Conservation (phyloP, 2,329 filamentous ascomycete genomes). For the Bipolaris oryzae region DNA sequence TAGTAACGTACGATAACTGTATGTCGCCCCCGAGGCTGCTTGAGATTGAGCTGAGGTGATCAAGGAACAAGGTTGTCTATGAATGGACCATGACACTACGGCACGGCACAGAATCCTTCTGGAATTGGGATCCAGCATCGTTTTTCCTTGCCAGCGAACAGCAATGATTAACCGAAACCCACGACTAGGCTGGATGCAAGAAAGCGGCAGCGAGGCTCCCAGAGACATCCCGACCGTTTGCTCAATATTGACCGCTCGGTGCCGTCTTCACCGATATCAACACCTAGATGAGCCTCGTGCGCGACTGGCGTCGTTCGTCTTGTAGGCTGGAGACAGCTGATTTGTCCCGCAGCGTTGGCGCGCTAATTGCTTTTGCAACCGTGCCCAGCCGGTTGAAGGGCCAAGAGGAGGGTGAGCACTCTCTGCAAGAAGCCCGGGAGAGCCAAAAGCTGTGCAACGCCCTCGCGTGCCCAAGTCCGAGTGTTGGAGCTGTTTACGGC, state of each 20-base stretch:
- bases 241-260: not conserved
- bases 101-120: not conserved
- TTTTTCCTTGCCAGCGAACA: not conserved
- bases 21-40: not conserved
- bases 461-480: slow-evolving; percentile 1
- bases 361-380: slow-evolving; percentile 18
- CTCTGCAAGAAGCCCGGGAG: slow-evolving; percentile 7
- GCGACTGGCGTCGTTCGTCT: slow-evolving; percentile 6
- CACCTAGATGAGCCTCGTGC: slow-evolving; percentile 9
- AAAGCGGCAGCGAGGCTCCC: not conserved
- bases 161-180: not conserved
- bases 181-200: not conserved
- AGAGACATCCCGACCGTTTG: not conserved
- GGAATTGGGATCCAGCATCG: not conserved
- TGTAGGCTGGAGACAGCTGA: slow-evolving; percentile 8
- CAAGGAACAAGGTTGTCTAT: not conserved
- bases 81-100: not conserved
- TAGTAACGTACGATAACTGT: not conserved
- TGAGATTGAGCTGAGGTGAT: not conserved
- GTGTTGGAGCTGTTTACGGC: not conserved
- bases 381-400: slow-evolving; percentile 12
- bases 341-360: slow-evolving; percentile 15
- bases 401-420: not conserved
- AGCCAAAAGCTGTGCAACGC: slow-evolving; percentile 9
- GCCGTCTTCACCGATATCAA: slow-evolving; percentile 5